phyloP scores from a whole-genome alignment of 2,329 filamentous ascomycete genomes.

The Aspergillus sp. region DNA sequence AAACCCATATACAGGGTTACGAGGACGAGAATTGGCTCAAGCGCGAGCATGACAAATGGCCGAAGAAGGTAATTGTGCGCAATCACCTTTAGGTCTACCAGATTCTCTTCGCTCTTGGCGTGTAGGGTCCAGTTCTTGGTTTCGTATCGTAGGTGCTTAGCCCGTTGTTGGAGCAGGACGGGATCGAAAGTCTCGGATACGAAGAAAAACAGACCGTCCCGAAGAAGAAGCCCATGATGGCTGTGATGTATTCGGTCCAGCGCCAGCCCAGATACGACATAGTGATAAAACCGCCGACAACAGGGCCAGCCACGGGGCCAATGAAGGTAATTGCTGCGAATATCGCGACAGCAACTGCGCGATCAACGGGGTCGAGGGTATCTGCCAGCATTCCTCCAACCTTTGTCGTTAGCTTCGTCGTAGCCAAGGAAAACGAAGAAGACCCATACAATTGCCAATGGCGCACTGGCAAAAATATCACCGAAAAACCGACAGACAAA shows the following conservation, averaged over 20 bases:
- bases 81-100: slow-evolving; percentile 27
- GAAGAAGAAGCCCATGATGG: slow-evolving; percentile 43
- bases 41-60: slow-evolving; percentile 37
- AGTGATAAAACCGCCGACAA: slow-evolving; percentile 47
- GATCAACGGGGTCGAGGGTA: slow-evolving; percentile 43
- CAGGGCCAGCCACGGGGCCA: slow-evolving; percentile 44
- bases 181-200: slow-evolving; percentile 48
- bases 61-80: slow-evolving; percentile 34
- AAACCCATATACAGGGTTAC: slow-evolving; percentile 37
- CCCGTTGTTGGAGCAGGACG: slow-evolving; percentile 43
- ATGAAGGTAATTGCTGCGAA: slow-evolving; percentile 44
- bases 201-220: slow-evolving; percentile 37
- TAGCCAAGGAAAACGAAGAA: neutral
- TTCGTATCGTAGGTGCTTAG: slow-evolving; percentile 40
- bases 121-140: slow-evolving; percentile 45
- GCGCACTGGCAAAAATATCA: slow-evolving; percentile 45
- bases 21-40: slow-evolving; percentile 42
- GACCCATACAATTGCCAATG: slow-evolving; percentile 38
- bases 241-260: slow-evolving; percentile 53
- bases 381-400: slow-evolving; percentile 45
- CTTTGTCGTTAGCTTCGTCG: neutral
- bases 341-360: slow-evolving; percentile 42
- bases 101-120: slow-evolving; percentile 36
- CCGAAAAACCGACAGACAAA: slow-evolving; percentile 48
- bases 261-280: slow-evolving; percentile 49